These are phyloP conservation scores for Malassezia equina DNA, from an alignment of 1,284 basidiomycete species.

Conservation along the genomic window DNA sequence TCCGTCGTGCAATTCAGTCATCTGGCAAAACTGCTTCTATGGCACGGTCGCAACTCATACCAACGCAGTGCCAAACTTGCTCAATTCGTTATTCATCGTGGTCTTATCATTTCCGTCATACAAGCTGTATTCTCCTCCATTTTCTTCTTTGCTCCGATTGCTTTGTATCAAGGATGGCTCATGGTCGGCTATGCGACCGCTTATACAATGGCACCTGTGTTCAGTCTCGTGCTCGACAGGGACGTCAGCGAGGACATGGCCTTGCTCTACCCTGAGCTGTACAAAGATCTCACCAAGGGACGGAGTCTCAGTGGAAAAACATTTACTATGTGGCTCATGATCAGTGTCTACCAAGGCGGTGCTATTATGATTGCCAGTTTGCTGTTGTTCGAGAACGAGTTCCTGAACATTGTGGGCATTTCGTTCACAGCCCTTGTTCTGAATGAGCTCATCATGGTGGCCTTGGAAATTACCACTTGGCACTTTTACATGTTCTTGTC, in stretches of 20 bases:
- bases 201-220: constrained; percentile 97
- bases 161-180: constrained; percentile 93
- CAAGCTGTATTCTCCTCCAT: constrained; percentile 79
- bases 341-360: constrained; percentile 93
- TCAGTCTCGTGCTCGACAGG: constrained; percentile 86
- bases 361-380: constrained; percentile 98
- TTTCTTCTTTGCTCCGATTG: constrained; percentile 97
- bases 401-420: constrained; percentile 93
- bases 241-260: constrained; percentile 95
- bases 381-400: constrained; percentile 91
- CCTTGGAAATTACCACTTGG: constrained; percentile 94
- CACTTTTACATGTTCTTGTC: constrained; percentile 92
- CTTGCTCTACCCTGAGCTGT: constrained; percentile 88
- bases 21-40: constrained; percentile 86
- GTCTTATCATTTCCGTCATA: constrained; percentile 94
- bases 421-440: constrained; percentile 91
- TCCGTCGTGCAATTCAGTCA: constrained; percentile 91
- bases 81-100: constrained; percentile 91
- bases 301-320: constrained; percentile 80
- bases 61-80: constrained; percentile 93
- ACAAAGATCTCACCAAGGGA: constrained; percentile 73
- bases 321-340: constrained; percentile 96
- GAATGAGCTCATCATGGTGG: constrained; percentile 99
- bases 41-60: constrained; percentile 96
- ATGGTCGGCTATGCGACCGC: constrained; percentile 96